Conservation (phyloP, 2,329 filamentous ascomycete species). For the Cercospora janseana region DNA sequence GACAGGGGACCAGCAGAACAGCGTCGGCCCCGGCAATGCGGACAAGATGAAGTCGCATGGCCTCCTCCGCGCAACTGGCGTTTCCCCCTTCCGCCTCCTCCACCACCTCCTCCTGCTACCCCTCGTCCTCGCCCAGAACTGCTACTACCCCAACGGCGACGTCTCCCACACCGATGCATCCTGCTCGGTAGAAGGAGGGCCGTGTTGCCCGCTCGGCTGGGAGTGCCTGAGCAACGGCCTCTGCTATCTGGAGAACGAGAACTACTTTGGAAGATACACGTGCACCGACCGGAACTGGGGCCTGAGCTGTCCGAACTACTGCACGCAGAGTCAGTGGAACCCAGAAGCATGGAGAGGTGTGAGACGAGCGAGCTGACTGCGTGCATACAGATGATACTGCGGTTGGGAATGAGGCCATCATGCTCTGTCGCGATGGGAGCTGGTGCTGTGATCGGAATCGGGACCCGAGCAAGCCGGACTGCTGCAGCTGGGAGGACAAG, state of each 20-base stretch:
- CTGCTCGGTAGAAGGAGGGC: conserved; percentile 29
- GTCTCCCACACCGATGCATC: conserved; percentile 29
- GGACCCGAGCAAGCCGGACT: conserved; percentile 24
- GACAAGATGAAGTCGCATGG: conserved; percentile 4
- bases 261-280: conserved; percentile 36
- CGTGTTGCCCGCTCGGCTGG: conserved; percentile 40
- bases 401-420: conserved; percentile 36
- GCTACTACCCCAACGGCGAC: conserved; percentile 40
- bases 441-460: conserved; percentile 37
- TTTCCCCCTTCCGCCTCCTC: conserved; percentile 15
- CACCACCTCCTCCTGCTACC: conserved; percentile 12
- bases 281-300: conserved; percentile 39
- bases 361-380: not conserved
- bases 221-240: conserved; percentile 37
- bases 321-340: conserved; percentile 29
- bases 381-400: conserved; percentile 22
- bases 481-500: conserved; percentile 20
- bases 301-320: conserved; percentile 32
- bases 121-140: conserved; percentile 29
- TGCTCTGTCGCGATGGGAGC: conserved; percentile 31
- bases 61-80: conserved; percentile 5
- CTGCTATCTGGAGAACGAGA: conserved; percentile 32
- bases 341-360: not conserved
- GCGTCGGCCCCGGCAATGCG: conserved; percentile 9
- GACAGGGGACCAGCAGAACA: not conserved